Conservation (phyloP, 176 grass and related monocot species). For the Eragrostis nindensis region DNA sequence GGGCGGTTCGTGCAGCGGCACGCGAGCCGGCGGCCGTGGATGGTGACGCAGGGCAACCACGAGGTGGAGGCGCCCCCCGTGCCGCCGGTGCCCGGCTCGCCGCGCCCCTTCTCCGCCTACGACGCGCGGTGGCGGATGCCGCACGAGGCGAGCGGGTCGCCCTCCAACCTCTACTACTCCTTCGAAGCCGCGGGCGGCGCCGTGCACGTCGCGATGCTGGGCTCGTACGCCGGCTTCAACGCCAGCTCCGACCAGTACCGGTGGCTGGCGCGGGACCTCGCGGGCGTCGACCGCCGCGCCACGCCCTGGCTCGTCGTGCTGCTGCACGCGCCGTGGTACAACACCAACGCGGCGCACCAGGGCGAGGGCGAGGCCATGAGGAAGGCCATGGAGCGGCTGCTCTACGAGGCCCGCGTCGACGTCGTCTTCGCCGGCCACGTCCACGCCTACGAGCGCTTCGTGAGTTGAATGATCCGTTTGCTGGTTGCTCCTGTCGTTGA, state of each 20-base stretch:
- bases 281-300: conserved; percentile 56
- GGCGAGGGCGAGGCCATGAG: conserved; percentile 87
- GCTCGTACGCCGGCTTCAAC: conserved; percentile 66
- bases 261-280: conserved; percentile 81
- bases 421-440: conserved; percentile 88
- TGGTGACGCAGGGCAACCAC: conserved; percentile 91
- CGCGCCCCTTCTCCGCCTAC: conserved; percentile 65
- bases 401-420: conserved; percentile 72
- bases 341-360: conserved; percentile 81
- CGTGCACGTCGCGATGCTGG: conserved; percentile 83
- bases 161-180: conserved; percentile 86
- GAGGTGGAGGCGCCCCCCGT: conserved; percentile 63
- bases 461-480: conserved; percentile 41
- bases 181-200: conserved; percentile 64
- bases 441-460: conserved; percentile 93
- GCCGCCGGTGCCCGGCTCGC: conserved; percentile 34
- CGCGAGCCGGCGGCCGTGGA: conserved; percentile 81
- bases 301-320: conserved; percentile 77
- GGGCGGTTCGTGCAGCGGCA: conserved; percentile 77
- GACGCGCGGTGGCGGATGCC: conserved; percentile 79
- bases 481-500: too few species aligned
- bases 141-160: conserved; percentile 78
- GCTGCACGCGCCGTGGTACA: conserved; percentile 92
- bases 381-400: conserved; percentile 69
- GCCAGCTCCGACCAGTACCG: conserved; percentile 64